Conservation (phyloP, 2,329 filamentous ascomycete genomes). For the Paecilomyces sp. region DNA sequence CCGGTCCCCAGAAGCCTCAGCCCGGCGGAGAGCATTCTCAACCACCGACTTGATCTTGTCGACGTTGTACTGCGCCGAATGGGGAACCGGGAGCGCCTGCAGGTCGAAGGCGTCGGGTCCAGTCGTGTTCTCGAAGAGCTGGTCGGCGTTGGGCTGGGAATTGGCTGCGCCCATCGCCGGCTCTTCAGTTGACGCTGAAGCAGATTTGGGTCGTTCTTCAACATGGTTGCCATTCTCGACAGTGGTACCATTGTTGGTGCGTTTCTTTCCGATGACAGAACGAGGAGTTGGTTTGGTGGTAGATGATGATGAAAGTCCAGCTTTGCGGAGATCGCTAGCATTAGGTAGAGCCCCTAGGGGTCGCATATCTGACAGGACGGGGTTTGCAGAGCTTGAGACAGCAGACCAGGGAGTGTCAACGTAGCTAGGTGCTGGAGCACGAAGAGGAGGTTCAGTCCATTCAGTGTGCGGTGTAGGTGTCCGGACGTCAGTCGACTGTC, state of each 20-base stretch:
- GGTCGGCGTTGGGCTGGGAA: conserved; percentile 6
- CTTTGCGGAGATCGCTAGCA: conserved; percentile 50
- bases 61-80: conserved; percentile 18
- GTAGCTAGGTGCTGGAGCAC: conserved; percentile 58
- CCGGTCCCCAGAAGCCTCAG: conserved; percentile 19
- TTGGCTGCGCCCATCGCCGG: conserved; percentile 1
- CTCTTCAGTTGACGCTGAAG: conserved; percentile 9
- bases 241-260: conserved; percentile 20
- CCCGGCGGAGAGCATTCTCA: conserved; percentile 18
- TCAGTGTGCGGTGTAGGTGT: conserved; percentile 4
- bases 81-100: conserved; percentile 12
- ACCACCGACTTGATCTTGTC: conserved; percentile 20
- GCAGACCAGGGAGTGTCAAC: conserved; percentile 60
- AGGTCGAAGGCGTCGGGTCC: conserved; percentile 7
- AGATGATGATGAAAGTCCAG: conserved; percentile 32
- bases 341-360: conserved; percentile 68
- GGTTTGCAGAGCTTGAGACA: conserved; percentile 55
- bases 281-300: conserved; percentile 33
- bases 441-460: conserved; percentile 53
- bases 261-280: conserved; percentile 33
- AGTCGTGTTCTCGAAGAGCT: conserved; percentile 10
- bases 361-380: conserved; percentile 77
- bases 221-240: conserved; percentile 6
- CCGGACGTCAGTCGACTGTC: not conserved
- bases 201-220: conserved; percentile 11